Base-by-base conservation (phyloP, 345 rosid genomes). In the Eucalyptus globulus region DNA sequence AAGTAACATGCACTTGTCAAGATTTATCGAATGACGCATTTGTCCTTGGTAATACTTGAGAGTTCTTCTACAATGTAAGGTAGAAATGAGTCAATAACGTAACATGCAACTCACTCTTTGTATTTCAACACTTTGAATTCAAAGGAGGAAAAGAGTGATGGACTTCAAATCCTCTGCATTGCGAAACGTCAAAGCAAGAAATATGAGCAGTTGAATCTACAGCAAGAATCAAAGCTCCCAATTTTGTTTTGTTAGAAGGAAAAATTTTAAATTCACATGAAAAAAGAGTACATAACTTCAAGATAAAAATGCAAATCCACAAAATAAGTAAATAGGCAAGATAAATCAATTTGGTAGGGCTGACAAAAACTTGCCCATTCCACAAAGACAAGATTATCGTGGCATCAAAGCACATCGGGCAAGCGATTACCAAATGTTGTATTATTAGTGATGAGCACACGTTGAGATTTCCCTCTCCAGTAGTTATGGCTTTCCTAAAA, bases 381-480 rank as follows among this genome's bases (percentile, higher is more conserved):
- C 62, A 56, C 2, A 56, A 22, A 56, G 62, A 22, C 0, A 0
- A 0, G 62, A 22, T 29, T 56, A 24, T 9, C 1, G 1, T 22
- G 27, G 62, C 26, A 56, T 9, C 62, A 56, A 56, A 56, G 6
- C 27, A 56, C 62, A 56, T 21, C 0, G 0, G 27, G 1, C 62
- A 56, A 56, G 29, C 27, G 1, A 9, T 56, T 0, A 22, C 62
- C 27, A 22, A 56, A 56, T 56, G 1, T 56, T 1, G 1, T 10
- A 56, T 22, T 10, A 56, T 56, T 0, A 56, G 0, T 56, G 3
- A 56, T 21, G 11, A 56, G 13, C 3, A 9, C 12, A 56, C 3
- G 12, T 56, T 0, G 2, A 56, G 26, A 56, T 56, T 56, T 56
- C 27, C 3, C 0, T 8, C 3, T 22, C 13, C 0, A 9, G 0